Evolutionary conservation across 495 filamentous ascomycete genomes (phyloP), one percentile per base, ranked within the genome.

Genomic region (Podospora comata): DNA sequence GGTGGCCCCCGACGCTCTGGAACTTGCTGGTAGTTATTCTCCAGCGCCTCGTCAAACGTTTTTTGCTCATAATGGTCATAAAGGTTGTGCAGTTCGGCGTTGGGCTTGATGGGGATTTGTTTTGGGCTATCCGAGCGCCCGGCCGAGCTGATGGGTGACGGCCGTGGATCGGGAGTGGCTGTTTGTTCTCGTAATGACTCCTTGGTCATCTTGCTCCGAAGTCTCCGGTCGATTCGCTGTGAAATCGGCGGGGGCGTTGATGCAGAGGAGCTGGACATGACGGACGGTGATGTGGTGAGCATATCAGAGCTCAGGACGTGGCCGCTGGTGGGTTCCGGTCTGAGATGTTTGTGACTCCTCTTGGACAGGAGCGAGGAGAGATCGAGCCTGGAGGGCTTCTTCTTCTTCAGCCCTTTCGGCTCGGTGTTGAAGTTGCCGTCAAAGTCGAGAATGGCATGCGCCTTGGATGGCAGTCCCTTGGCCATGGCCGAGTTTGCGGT

Each of bases 61-160:
- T 79, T 78, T 68, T 83, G 79, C 64, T 87, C 83, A 68, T 87
- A 86, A 70, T 85, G 80, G 62, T 85, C 77, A 68, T 87, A 85
- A 7, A 85, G 76, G 34, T 81, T 76, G 54, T 79, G 71, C 11
- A 83, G 67, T 5, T 78, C 74, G 5, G 69, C 66, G 27, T 72
- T 71, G 60, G 79, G 73, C 19, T 70, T 78, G 39, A 73, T 73
- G 13, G 66, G 66, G 18, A 67, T 67, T 28, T 74, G 66, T 19
- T 63, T 44, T 32, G 48, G 54, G 34, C 1, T 16, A 11, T 63
- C 61, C 7, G 30, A 20, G 30, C 61, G 61, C 60, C 18, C 39
- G 2, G 67, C 6, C 20, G 27, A 55, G 23, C 18, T 19, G 16
- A 60, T 30, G 1, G 32, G 7, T 1, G 30, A 9, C 26, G 30